These are phyloP conservation scores for Corrigiola litoralis DNA, from an alignment of 179 eudicot genomes.

Conservation along the genomic window DNA sequence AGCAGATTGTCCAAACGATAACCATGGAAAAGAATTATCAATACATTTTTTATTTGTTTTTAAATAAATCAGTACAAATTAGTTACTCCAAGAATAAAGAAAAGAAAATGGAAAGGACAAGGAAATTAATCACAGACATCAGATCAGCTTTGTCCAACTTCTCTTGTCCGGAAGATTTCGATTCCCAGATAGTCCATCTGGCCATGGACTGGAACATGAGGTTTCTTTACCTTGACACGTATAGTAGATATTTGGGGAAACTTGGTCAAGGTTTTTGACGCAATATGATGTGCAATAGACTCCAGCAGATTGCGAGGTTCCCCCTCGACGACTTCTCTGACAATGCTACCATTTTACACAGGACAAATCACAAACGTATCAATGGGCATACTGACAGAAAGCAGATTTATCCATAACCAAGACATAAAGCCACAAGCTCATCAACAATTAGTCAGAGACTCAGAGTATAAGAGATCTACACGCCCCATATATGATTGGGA, in stretches of 20 bases:
- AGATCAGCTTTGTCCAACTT: not conserved
- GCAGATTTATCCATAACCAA: not conserved
- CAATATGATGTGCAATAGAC: slow-evolving; percentile 51
- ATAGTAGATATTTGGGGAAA: slow-evolving; percentile 39
- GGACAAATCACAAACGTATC: not conserved
- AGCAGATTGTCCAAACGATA: too few relatives aligned
- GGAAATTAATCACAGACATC: not conserved
- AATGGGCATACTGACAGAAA: not conserved
- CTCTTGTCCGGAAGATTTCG: slow-evolving; percentile 33
- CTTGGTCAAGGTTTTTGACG: slow-evolving; percentile 37
- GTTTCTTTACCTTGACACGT: slow-evolving; percentile 53
- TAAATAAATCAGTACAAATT: too few relatives aligned
- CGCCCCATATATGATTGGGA: too few relatives aligned
- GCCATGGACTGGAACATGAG: slow-evolving; percentile 57
- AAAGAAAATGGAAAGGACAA: not conserved
- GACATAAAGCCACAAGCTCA: not conserved
- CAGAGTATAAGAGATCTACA: too few relatives aligned
- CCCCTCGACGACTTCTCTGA: slow-evolving; percentile 50
- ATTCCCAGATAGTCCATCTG: slow-evolving; percentile 55
- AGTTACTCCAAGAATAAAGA: not conserved
- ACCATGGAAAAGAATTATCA: too few relatives aligned
- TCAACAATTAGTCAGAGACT: too few relatives aligned
- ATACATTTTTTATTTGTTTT: too few relatives aligned
- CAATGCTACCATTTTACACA: slow-evolving; percentile 37
- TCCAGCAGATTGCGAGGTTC: slow-evolving; percentile 50